Evolutionary conservation across 2,329 filamentous ascomycete species (phyloP), one percentile per base, ranked within the genome.

Genomic region (Alternaria brassicicola): DNA sequence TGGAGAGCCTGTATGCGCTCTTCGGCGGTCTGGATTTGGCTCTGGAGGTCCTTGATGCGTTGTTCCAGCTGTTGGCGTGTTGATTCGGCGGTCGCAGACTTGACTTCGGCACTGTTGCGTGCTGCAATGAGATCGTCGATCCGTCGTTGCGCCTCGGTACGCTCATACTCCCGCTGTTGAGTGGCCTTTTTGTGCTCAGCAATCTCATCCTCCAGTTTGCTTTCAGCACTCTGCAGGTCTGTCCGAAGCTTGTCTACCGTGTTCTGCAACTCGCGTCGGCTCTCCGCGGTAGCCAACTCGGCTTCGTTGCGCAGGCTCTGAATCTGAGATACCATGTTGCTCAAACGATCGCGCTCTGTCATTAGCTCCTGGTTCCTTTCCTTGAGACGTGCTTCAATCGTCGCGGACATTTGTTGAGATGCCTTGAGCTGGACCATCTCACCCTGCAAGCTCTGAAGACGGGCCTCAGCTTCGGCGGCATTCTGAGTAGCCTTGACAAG

Each of bases 401-500:
- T 92, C 80, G 95, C 96, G 90, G 91, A 97, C 9, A 99, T 83
- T 35, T 92, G 90, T 79, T 97, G 97, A 78, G 98, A 94, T 0
- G 94, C 93, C 76, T 96, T 97, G 31, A 97, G 85, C 71, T 98
- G 97, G 15, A 93, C 89, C 52, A 89, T 92, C 75, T 99, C 95
- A 64, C 92, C 93, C 51, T 93, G 90, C 77, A 97, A 86, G 71
- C 92, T 93, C 71, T 99, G 94, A 3, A 91, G 83, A 51, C 94
- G 80, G 30, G 90, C 90, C 74, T 89, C 90, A 5, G 90, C 88
- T 75, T 97, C 95, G 9, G 98, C 88, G 6, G 98, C 84, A 68
- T 99, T 94, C 77, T 98, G 94, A 0, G 92, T 93, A 26, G 94
- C 90, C 77, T 97, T 93, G 70, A 97, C 93, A 2, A 91, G 95